Evolutionary conservation across 169 alveolate species (phyloP).

Genomic region (Miamiensis avidus): DNA sequence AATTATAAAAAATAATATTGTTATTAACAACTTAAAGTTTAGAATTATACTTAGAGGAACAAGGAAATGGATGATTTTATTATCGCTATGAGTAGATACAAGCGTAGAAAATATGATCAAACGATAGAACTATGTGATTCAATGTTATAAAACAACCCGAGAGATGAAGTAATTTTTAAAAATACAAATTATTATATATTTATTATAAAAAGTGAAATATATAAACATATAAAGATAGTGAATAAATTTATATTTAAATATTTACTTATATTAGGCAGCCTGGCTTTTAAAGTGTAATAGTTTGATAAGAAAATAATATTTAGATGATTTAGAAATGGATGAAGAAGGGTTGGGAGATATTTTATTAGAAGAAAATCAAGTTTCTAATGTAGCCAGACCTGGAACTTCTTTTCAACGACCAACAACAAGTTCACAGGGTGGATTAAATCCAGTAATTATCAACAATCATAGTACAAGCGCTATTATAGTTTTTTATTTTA

Average conservation of each 20-base stretch:
- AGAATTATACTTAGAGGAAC: too few relatives aligned
- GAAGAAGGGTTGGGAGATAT: slow-evolving; percentile 88
- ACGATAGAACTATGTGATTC: slow-evolving; percentile 77
- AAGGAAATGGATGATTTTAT: slow-evolving; percentile 82
- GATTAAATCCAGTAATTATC: slow-evolving; percentile 21
- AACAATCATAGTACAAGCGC: not conserved
- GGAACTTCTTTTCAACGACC: slow-evolving; percentile 87
- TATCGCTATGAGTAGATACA: slow-evolving; percentile 78
- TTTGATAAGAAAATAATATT: slow-evolving; percentile 72
- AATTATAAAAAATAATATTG: too few relatives aligned
- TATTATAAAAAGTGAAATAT: not conserved
- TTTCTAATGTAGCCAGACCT: slow-evolving; percentile 84
- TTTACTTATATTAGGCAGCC: slow-evolving; percentile 64
- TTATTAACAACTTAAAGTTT: too few relatives aligned
- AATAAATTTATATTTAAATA: too few relatives aligned
- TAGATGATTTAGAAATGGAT: slow-evolving; percentile 88
- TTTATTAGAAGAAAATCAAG: slow-evolving; percentile 77
- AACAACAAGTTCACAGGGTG: slow-evolving; percentile 38
- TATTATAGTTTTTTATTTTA: not conserved
- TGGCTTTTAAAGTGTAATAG: slow-evolving; percentile 87
- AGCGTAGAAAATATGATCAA: slow-evolving; percentile 80
- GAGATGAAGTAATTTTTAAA: slow-evolving; percentile 47
- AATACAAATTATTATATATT: not conserved
- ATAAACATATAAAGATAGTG: not conserved
- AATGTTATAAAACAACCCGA: slow-evolving; percentile 64